Percentiles rank a stretch among this genome's conserved stretches.
These are phyloP conservation scores for Penicillium ucsense DNA, from an alignment of 495 filamentous ascomycete species.

Conservation along the genomic window DNA sequence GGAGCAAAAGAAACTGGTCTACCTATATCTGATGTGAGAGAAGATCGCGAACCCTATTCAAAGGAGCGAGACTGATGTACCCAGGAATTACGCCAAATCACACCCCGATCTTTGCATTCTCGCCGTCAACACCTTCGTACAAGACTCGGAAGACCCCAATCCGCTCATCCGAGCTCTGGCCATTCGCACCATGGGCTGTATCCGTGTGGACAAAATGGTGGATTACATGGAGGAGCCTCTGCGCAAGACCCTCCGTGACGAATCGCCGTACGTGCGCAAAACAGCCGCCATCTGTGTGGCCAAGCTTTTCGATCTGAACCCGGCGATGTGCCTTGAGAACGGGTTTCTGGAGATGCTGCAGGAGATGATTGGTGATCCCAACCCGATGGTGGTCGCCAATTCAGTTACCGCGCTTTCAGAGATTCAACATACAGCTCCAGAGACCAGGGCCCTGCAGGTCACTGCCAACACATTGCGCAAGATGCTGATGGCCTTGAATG, in stretches of 20 bases:
- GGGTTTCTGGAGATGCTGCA: slow-evolving; percentile 94
- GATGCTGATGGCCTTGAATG: slow-evolving; percentile 90
- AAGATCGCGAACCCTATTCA: no score
- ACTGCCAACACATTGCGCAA: slow-evolving; percentile 79
- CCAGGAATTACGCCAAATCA: slow-evolving; percentile 98
- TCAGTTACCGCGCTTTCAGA: slow-evolving; percentile 88
- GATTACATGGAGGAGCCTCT: slow-evolving; percentile 99
- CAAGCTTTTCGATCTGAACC: slow-evolving; percentile 93
- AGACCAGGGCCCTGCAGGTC: slow-evolving; percentile 77
- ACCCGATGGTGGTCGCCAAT: slow-evolving; percentile 98
- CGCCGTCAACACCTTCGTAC: slow-evolving; percentile 97
- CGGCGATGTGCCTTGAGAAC: slow-evolving; percentile 86
- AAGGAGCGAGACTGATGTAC: background rate
- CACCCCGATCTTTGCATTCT: slow-evolving; percentile 98
- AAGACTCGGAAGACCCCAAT: slow-evolving; percentile 98
- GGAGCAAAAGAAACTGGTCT: slow-evolving; percentile 99
- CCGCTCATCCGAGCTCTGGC: slow-evolving; percentile 89
- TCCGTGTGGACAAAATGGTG: slow-evolving; percentile 98
- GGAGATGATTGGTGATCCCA: slow-evolving; percentile 93
- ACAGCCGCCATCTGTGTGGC: slow-evolving; percentile 97
- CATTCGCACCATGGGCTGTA: slow-evolving; percentile 99
- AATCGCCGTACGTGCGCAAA: slow-evolving; percentile 97
- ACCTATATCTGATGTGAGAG: slow-evolving; percentile 89
- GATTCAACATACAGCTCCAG: slow-evolving; percentile 82
- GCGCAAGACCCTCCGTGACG: slow-evolving; percentile 90